These are phyloP conservation scores for Phytophthora pinifolia DNA, from an alignment of 352 stramenopile genomes.

Conservation along the genomic window DNA sequence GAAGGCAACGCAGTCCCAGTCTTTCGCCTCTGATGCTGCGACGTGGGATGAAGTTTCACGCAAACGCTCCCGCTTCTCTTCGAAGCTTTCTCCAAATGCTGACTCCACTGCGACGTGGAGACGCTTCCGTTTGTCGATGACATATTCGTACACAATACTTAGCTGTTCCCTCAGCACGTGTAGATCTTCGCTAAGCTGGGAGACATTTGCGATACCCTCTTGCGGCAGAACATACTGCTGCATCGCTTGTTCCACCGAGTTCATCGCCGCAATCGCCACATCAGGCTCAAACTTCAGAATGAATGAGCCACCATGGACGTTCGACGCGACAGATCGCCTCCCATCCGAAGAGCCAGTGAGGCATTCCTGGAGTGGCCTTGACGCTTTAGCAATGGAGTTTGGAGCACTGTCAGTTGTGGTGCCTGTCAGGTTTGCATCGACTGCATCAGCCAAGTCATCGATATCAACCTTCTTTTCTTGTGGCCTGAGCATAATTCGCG, in stretches of 20 bases:
- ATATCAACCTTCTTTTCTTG: constrained; percentile 40
- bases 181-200: constrained; percentile 50
- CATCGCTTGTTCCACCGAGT: constrained; percentile 58
- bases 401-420: constrained; percentile 11
- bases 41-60: constrained; percentile 54
- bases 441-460: constrained; percentile 31
- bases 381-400: constrained; percentile 21
- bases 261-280: constrained; percentile 48
- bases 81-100: constrained; percentile 83
- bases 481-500: constrained; percentile 30
- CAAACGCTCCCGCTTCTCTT: constrained; percentile 74
- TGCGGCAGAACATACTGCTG: constrained; percentile 54
- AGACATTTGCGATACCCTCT: constrained; percentile 27
- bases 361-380: constrained; percentile 26
- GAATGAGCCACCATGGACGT: constrained; percentile 36
- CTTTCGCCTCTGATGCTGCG: constrained; percentile 21
- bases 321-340: constrained; percentile 45
- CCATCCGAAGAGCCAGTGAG: constrained; percentile 40
- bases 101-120: constrained; percentile 72
- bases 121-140: constrained; percentile 59
- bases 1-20: constrained; percentile 86
- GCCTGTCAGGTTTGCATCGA: constrained; percentile 32
- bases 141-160: constrained; percentile 66
- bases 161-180: constrained; percentile 67
- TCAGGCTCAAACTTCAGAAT: constrained; percentile 69